Evolutionary conservation across 345 rosid species (phyloP).

Genomic region (Populus simonii): DNA sequence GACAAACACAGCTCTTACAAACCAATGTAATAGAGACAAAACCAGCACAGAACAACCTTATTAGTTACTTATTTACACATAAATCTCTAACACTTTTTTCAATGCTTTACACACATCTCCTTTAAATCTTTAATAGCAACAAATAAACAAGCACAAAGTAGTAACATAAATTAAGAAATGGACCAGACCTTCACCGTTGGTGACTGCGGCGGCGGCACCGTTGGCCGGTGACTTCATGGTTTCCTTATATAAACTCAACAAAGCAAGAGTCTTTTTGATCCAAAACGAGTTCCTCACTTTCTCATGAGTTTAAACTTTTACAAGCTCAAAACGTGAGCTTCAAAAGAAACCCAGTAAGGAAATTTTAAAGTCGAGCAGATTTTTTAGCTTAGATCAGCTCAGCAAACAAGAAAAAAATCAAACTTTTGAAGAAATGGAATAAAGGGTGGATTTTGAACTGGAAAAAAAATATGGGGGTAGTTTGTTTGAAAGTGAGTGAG

Average conservation of each 20-base stretch:
- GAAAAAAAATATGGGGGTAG: background rate
- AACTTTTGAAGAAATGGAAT: background rate
- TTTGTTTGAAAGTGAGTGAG: background rate
- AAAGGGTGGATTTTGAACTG: background rate
- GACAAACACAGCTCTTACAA: background rate
- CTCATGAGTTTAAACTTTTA: background rate
- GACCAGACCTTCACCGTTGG: constrained; percentile 38
- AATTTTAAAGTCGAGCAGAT: background rate
- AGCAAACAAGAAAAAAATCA: background rate
- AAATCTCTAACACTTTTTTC: background rate
- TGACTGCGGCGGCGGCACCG: constrained; percentile 23
- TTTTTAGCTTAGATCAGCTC: constrained; percentile 25
- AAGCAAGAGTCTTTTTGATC: background rate
- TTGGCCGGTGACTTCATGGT: constrained; percentile 41
- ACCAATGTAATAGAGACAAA: background rate
- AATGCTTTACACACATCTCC: background rate
- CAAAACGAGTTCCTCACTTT: background rate
- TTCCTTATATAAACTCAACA: background rate
- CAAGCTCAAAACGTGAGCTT: background rate
- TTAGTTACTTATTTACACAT: background rate
- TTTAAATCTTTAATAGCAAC: background rate
- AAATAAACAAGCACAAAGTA: background rate
- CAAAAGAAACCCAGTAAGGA: background rate
- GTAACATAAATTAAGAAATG: background rate
- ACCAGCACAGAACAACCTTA: background rate